Evolutionary conservation across 148 eudicot species (phyloP).

Genomic region (Chenopodium quinoa): DNA sequence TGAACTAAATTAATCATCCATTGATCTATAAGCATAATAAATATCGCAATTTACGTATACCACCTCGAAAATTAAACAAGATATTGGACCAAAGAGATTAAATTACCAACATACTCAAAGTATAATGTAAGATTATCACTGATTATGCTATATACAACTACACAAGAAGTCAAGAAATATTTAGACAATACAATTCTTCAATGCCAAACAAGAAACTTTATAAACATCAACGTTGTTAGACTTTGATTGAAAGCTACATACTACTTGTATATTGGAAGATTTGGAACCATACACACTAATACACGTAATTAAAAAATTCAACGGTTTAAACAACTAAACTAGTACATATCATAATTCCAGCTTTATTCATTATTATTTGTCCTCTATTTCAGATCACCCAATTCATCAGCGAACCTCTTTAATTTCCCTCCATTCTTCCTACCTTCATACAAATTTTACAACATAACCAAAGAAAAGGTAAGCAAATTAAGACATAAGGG

Average conservation of each 20-base stretch:
- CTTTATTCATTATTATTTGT: not conserved
- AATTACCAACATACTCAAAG: no score
- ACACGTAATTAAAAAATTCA: constrained; percentile 6
- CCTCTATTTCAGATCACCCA: not conserved
- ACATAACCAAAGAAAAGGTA: not conserved
- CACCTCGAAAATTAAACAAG: no score
- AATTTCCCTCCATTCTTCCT: not conserved
- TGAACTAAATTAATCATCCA: no score
- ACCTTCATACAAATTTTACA: no score
- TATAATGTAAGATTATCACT: no score
- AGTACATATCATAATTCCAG: not conserved
- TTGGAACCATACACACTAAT: not conserved
- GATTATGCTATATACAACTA: no score
- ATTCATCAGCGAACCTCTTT: not conserved
- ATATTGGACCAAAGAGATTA: no score
- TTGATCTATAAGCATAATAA: no score
- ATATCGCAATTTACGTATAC: no score
- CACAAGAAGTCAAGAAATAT: no score
- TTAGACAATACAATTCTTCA: not conserved
- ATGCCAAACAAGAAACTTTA: not conserved
- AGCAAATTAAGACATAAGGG: constrained; percentile 3
- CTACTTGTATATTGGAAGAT: not conserved
- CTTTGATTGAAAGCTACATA: not conserved
- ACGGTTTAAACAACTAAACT: not conserved
- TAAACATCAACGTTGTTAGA: not conserved